phyloP scores from a whole-genome alignment of 345 rosid genomes.

The Hibiscus mutabilis region DNA sequence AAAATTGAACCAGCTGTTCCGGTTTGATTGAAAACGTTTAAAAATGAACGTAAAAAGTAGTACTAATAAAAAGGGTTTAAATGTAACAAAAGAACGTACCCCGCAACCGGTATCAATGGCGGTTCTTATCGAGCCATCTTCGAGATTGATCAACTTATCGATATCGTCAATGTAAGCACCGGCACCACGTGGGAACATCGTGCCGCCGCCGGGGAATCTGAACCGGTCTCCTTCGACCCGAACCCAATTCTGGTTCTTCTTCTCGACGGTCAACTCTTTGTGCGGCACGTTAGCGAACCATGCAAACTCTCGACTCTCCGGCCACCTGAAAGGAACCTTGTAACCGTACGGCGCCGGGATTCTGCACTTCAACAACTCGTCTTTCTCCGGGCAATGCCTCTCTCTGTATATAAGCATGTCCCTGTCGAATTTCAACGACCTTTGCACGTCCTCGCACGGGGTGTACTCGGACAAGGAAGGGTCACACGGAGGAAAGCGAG shows the following conservation, averaged over 20 bases:
- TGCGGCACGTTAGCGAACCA: constrained; percentile 97
- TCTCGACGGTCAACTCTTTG: constrained; percentile 77
- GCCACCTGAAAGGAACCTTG: constrained; percentile 74
- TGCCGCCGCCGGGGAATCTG: constrained; percentile 93
- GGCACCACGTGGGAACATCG: constrained; percentile 91
- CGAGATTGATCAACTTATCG: constrained; percentile 66
- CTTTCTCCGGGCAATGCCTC: constrained; percentile 62
- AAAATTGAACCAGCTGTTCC: background rate
- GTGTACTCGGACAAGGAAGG: constrained; percentile 47
- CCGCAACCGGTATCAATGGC: constrained; percentile 98
- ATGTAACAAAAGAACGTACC: constrained; percentile 39
- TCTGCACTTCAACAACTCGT: constrained; percentile 50
- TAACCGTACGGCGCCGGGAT: constrained; percentile 82
- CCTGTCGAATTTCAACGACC: constrained; percentile 54
- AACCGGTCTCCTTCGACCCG: constrained; percentile 55
- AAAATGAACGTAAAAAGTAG: background rate
- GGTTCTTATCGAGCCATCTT: constrained; percentile 77
- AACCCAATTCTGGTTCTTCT: constrained; percentile 88
- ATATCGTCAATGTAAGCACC: constrained; percentile 76
- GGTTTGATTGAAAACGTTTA: background rate
- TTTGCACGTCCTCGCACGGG: constrained; percentile 63
- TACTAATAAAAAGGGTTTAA: background rate
- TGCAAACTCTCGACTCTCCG: constrained; percentile 66
- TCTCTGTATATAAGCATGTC: constrained; percentile 60
- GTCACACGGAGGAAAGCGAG: constrained; percentile 53